Conservation (phyloP, 163 green algal genomes). For the Scenedesmus sp. region DNA sequence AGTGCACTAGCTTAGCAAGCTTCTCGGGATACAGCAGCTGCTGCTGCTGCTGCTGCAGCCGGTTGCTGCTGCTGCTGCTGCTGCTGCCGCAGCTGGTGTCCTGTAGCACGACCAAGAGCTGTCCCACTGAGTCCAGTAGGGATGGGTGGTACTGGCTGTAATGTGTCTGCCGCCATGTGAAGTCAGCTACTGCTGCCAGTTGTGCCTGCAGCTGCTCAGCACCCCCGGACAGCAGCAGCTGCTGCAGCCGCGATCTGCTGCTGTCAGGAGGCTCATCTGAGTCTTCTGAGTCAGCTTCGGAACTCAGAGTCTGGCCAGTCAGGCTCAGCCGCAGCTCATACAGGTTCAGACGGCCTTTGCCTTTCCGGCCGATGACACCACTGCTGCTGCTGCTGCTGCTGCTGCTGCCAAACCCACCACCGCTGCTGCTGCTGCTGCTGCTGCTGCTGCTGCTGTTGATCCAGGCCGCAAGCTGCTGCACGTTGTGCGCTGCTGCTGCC, state of each 20-base stretch:
- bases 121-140: neutral
- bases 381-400: neutral
- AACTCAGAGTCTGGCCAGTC: neutral
- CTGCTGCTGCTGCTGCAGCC: slow-evolving; percentile 21
- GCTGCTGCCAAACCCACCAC: neutral
- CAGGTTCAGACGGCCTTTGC: neutral
- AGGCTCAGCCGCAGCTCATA: neutral
- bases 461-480: neutral
- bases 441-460: neutral
- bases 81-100: neutral
- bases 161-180: neutral
- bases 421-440: neutral
- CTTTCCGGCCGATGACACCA: neutral
- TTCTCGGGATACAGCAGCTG: slow-evolving; percentile 19
- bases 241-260: neutral
- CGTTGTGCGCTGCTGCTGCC: neutral
- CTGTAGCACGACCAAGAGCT: neutral
- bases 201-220: neutral
- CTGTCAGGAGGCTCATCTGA: neutral
- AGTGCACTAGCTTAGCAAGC: neutral
- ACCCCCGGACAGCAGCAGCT: neutral
- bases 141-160: neutral
- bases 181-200: neutral
- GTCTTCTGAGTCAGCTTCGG: neutral
- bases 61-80: neutral